phyloP scores from a whole-genome alignment of 306 rosid species.

The Vachellia collinsii region DNA sequence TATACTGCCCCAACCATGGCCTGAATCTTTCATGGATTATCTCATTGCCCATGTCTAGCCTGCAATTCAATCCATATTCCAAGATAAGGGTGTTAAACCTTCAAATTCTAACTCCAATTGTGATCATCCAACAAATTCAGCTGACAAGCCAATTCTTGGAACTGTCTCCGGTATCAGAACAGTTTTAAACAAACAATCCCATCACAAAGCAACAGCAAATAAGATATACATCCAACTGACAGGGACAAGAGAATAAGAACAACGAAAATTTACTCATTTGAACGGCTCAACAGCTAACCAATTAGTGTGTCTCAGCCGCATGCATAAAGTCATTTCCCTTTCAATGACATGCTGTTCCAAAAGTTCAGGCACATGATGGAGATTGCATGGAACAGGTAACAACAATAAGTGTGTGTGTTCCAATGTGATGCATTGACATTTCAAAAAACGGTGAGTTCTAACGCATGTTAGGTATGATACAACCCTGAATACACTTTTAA shows the following conservation, averaged over 20 bases:
- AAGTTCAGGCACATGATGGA: not conserved
- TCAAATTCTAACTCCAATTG: not conserved
- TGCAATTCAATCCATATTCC: not conserved
- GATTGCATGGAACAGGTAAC: not conserved
- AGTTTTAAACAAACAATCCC: not conserved
- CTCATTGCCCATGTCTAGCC: not conserved
- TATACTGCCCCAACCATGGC: not conserved
- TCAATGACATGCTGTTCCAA: not conserved
- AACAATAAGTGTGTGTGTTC: too few relatives aligned
- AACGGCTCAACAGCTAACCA: not conserved
- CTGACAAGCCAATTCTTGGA: not conserved
- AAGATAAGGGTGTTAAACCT: not conserved
- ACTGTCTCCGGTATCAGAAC: not conserved
- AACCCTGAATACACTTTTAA: not conserved
- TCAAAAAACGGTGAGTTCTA: not conserved
- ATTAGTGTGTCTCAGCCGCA: not conserved
- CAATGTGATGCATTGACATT: not conserved
- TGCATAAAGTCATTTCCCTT: not conserved
- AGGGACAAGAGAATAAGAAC: not conserved
- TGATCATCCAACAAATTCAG: not conserved
- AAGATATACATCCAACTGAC: not conserved
- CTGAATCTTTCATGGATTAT: not conserved
- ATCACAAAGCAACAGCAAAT: too few relatives aligned
- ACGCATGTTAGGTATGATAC: not conserved
- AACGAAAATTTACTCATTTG: not conserved